Conservation (phyloP, 2,329 filamentous ascomycete species). For the Phaeophleospora eucalypticola region DNA sequence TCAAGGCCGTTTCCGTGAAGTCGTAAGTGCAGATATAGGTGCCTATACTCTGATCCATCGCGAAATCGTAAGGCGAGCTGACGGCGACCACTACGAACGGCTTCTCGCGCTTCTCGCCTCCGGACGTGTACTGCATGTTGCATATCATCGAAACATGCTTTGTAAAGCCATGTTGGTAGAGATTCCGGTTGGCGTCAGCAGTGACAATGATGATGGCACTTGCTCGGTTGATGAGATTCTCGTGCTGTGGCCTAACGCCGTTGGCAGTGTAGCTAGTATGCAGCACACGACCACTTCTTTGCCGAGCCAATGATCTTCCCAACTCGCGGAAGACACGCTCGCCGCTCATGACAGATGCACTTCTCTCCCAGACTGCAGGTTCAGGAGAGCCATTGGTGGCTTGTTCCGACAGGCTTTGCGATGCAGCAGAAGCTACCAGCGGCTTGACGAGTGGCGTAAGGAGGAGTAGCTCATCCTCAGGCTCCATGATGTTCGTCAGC, state of each 20-base stretch:
- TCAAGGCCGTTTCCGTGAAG: constrained; percentile 88
- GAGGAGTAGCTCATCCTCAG: constrained; percentile 82
- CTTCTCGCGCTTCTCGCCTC: constrained; percentile 70
- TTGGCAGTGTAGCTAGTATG: constrained; percentile 96
- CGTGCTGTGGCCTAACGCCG: constrained; percentile 85
- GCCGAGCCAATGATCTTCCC: constrained; percentile 79
- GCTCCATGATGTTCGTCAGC: constrained; percentile 72
- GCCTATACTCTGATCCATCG: constrained; percentile 82
- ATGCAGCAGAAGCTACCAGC: constrained; percentile 81
- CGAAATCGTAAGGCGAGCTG: constrained; percentile 94
- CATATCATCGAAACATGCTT: constrained; percentile 97
- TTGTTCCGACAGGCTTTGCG: constrained; percentile 64
- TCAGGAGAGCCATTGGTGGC: constrained; percentile 54
- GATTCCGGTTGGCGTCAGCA: constrained; percentile 86
- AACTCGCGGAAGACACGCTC: constrained; percentile 90
- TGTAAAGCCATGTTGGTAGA: constrained; percentile 91
- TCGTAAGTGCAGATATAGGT: constrained; percentile 96
- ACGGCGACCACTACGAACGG: constrained; percentile 87
- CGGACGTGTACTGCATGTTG: constrained; percentile 67
- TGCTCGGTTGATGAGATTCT: constrained; percentile 84
- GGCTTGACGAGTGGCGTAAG: constrained; percentile 88
- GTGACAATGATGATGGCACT: constrained; percentile 87
- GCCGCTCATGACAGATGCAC: constrained; percentile 74
- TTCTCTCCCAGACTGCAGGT: constrained; percentile 54
- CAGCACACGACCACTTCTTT: constrained; percentile 77